phyloP scores from a whole-genome alignment of 768 basidiomycete species.

The Leccinum variicolor region DNA sequence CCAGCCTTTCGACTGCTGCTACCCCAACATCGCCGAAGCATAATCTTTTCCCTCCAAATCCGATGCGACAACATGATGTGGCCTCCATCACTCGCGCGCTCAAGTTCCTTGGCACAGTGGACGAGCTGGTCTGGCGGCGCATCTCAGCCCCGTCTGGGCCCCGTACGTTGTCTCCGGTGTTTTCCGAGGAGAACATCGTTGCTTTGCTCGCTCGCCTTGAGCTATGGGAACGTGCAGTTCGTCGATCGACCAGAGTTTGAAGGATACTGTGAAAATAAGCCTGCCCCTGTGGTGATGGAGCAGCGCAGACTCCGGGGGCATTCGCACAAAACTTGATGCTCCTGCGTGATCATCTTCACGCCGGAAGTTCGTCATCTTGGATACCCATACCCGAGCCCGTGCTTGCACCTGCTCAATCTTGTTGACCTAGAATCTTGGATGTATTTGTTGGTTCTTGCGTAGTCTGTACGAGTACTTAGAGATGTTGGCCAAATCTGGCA shows the following conservation, averaged over 20 bases:
- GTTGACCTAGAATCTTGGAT: not conserved
- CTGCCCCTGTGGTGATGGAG: not conserved
- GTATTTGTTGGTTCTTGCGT: not conserved
- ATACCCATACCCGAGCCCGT: not conserved
- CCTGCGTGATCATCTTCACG: not conserved
- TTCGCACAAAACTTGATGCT: not conserved
- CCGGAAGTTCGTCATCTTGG: not conserved
- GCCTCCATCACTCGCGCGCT: conserved; percentile 22
- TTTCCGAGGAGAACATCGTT: conserved; percentile 24
- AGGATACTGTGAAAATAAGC: not conserved
- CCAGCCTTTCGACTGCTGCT: not conserved
- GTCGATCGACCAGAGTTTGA: conserved; percentile 19
- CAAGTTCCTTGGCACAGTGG: conserved; percentile 24
- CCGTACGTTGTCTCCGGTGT: conserved; percentile 11
- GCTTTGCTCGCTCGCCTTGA: conserved; percentile 24
- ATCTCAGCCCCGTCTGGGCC: conserved; percentile 6
- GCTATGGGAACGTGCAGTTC: conserved; percentile 28
- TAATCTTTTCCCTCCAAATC: not conserved
- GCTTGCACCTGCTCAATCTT: not conserved
- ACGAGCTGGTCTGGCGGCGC: conserved; percentile 30
- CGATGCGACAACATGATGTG: conserved; percentile 11
- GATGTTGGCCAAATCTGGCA: conserved; percentile 7
- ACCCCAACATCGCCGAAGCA: not conserved
- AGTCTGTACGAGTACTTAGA: not conserved
- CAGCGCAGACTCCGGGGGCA: too few relatives aligned